phyloP scores from a whole-genome alignment of 176 grass and related monocot species.

The Triticum urartu region DNA sequence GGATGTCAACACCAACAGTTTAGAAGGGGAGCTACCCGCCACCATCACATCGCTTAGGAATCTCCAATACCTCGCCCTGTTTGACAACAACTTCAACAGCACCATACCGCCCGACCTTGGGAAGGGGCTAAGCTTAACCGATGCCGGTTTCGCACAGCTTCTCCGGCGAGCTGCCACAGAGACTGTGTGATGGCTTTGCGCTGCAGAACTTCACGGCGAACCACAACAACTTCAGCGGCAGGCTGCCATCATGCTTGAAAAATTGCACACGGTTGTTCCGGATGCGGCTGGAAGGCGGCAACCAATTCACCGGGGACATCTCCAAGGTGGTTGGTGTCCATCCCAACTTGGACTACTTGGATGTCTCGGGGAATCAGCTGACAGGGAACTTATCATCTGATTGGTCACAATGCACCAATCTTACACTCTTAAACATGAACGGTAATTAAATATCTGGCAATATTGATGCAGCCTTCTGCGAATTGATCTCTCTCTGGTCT shows the following conservation, averaged over 20 bases:
- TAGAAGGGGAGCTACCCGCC: constrained; percentile 48
- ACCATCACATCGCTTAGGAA: constrained; percentile 36
- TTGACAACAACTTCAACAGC: constrained; percentile 54
- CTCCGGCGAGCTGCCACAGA: constrained; percentile 46
- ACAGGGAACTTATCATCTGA: no score
- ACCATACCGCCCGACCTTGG: constrained; percentile 52
- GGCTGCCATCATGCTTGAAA: constrained; percentile 57
- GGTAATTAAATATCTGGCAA: no score
- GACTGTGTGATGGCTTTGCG: constrained; percentile 32
- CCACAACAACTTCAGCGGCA: constrained; percentile 53
- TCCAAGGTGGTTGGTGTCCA: constrained; percentile 62
- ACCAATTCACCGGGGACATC: constrained; percentile 72
- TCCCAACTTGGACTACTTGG: constrained; percentile 46
- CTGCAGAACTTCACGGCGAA: constrained; percentile 42
- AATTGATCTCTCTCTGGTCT: no score
- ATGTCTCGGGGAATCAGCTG: constrained; percentile 30
- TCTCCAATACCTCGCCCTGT: constrained; percentile 36
- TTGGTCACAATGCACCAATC: no score
- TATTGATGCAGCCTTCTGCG: no score
- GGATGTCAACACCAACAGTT: constrained; percentile 47
- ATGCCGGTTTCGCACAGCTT: constrained; percentile 53
- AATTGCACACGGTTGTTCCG: constrained; percentile 33
- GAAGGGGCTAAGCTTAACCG: constrained; percentile 2
- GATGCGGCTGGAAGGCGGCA: constrained; percentile 46
- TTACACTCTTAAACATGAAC: no score